These are phyloP conservation scores for Acrodontium crateriforme DNA, from an alignment of 2,329 filamentous ascomycete genomes.

Conservation along the genomic window DNA sequence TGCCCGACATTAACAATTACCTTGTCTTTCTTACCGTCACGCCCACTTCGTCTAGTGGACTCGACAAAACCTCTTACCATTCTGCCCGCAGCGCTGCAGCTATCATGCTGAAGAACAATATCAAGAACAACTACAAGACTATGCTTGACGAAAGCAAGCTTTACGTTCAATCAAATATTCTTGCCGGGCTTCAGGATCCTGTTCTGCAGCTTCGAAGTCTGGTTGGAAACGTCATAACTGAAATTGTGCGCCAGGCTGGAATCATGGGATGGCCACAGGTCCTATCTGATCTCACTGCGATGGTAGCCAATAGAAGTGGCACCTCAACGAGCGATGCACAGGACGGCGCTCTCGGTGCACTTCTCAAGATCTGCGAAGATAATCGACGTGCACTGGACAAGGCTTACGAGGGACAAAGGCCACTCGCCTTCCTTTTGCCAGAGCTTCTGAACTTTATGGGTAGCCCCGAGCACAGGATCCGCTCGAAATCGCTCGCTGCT, in stretches of 20 bases:
- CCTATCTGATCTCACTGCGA: constrained; percentile 64
- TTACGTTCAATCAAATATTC: constrained; percentile 67
- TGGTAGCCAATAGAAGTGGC: constrained; percentile 60
- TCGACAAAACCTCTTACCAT: constrained; percentile 50
- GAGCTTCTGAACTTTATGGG: constrained; percentile 80
- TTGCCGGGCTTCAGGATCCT: constrained; percentile 67
- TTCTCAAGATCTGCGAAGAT: constrained; percentile 95
- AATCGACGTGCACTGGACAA: constrained; percentile 75
- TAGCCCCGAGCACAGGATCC: constrained; percentile 61
- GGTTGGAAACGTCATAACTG: constrained; percentile 86
- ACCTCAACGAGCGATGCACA: constrained; percentile 59
- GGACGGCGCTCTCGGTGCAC: constrained; percentile 84
- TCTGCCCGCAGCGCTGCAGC: constrained; percentile 75
- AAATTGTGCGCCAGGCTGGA: constrained; percentile 72
- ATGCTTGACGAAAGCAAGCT: constrained; percentile 60
- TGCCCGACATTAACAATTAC: constrained; percentile 94
- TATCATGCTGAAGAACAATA: constrained; percentile 91
- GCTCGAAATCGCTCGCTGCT: constrained; percentile 63
- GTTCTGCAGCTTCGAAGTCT: constrained; percentile 74
- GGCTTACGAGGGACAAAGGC: constrained; percentile 77
- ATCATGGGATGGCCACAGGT: constrained; percentile 85
- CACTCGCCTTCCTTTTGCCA: constrained; percentile 76
- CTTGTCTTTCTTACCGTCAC: constrained; percentile 80
- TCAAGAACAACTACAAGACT: constrained; percentile 59
- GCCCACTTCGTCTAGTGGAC: constrained; percentile 44